Evolutionary conservation across 495 filamentous ascomycete genomes (phyloP).

Genomic region (Talaromyces trachyspermus): DNA sequence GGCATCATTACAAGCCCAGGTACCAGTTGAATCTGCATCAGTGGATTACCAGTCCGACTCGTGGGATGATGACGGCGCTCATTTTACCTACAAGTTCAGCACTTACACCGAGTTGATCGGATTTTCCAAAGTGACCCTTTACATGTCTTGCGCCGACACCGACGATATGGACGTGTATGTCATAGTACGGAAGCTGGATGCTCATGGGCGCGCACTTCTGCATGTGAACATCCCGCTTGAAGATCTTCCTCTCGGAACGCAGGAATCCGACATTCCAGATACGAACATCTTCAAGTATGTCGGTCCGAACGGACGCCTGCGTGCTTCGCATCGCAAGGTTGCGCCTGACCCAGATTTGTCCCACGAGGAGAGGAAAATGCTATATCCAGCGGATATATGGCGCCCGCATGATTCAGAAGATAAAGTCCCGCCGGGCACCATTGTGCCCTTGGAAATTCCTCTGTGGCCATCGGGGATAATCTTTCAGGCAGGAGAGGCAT

Average conservation of each 20-base stretch:
- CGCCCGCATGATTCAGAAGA: conserved; percentile 17
- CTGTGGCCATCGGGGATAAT: conserved; percentile 12
- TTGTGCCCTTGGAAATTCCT: conserved; percentile 12
- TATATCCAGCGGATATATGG: conserved; percentile 7
- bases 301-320: conserved; percentile 21
- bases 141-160: conserved; percentile 23
- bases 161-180: conserved; percentile 34
- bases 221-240: conserved; percentile 22
- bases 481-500: conserved; percentile 6
- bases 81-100: conserved; percentile 19
- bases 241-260: conserved; percentile 1
- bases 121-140: conserved; percentile 20
- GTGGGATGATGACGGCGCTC: conserved; percentile 10
- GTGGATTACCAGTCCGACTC: conserved; percentile 15
- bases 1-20: conserved; percentile 2
- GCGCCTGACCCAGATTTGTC: conserved; percentile 7
- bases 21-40: neutral
- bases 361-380: neutral
- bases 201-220: conserved; percentile 16
- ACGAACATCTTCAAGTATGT: conserved; percentile 16
- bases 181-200: conserved; percentile 22
- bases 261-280: conserved; percentile 14
- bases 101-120: conserved; percentile 21
- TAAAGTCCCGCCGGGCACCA: conserved; percentile 15
- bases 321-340: conserved; percentile 22